Evolutionary conservation across 768 basidiomycete genomes (phyloP).

Genomic region (Amanita inopinata): DNA sequence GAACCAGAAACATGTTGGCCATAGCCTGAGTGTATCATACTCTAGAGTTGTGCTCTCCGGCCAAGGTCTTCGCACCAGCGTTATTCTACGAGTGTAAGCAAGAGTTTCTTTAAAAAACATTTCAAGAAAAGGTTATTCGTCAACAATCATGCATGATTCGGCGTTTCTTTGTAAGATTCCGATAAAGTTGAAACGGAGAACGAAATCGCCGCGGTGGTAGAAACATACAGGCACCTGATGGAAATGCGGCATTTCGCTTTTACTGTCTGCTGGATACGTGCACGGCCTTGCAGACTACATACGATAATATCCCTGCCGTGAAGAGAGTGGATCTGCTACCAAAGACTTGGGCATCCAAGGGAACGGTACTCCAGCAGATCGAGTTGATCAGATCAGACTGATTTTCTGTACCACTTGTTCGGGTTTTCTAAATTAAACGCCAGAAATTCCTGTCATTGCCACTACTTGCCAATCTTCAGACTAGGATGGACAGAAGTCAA

Average conservation of each 20-base stretch:
- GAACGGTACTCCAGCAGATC: background rate
- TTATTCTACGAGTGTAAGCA: too few species aligned
- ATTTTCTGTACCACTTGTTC: background rate
- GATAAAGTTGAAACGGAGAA: background rate
- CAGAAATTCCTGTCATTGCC: too few species aligned
- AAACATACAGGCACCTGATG: background rate
- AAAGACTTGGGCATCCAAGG: background rate
- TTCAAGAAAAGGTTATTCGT: too few species aligned
- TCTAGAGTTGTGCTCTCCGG: too few species aligned
- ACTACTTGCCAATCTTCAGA: too few species aligned
- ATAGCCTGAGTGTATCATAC: too few species aligned
- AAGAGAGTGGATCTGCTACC: background rate
- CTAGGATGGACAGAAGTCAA: too few species aligned
- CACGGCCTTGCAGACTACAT: background rate
- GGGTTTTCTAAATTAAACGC: too few species aligned
- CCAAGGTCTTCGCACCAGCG: too few species aligned
- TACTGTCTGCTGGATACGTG: background rate
- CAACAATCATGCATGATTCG: too few species aligned
- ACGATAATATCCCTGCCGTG: background rate
- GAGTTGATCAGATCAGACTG: background rate
- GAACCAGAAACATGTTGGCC: background rate
- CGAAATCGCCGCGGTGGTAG: background rate
- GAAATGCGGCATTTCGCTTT: background rate
- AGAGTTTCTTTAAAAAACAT: too few species aligned
- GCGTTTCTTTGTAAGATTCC: background rate